Evolutionary conservation across 1,284 basidiomycete species (phyloP).

Genomic region (Fomitopsis pinicola): DNA sequence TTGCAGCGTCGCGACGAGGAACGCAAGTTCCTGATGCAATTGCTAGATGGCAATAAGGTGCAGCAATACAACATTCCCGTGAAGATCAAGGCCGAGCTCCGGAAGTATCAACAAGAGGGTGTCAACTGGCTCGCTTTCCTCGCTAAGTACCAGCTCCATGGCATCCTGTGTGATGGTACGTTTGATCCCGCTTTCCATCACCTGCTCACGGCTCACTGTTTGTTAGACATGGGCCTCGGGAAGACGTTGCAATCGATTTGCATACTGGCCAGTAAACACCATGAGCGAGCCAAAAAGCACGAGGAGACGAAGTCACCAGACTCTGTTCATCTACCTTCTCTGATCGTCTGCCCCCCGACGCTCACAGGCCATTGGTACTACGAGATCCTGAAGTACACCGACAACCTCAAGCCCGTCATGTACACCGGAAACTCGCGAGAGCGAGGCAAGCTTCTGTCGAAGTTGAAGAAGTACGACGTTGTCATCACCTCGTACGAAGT

Average conservation of each 20-base stretch:
- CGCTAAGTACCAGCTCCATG: conserved; percentile 95
- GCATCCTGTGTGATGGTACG: conserved; percentile 95
- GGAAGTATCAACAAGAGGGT: conserved; percentile 98
- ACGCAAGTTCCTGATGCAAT: conserved; percentile 88
- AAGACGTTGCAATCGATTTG: conserved; percentile 99
- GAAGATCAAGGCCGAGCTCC: conserved; percentile 88
- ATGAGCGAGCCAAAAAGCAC: conserved; percentile 76
- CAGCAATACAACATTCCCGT: conserved; percentile 89
- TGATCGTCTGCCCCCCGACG: conserved; percentile 97
- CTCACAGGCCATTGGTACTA: conserved; percentile 99
- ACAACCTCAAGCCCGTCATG: conserved; percentile 80
- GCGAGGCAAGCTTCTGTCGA: conserved; percentile 67
- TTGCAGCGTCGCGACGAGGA: conserved; percentile 85
- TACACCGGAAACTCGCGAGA: conserved; percentile 92
- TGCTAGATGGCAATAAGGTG: conserved; percentile 93
- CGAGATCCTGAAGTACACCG: conserved; percentile 92
- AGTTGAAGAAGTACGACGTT: conserved; percentile 73
- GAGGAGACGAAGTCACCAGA: conserved; percentile 72
- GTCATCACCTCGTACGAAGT: conserved; percentile 98
- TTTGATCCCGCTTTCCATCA: neutral
- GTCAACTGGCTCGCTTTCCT: conserved; percentile 99
- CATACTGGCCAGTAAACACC: conserved; percentile 92
- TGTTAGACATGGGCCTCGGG: conserved; percentile 93
- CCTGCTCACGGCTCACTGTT: neutral
- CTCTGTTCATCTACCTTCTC: conserved; percentile 84